phyloP scores from a whole-genome alignment of 208 protist species.

The Polymyxa betae region DNA sequence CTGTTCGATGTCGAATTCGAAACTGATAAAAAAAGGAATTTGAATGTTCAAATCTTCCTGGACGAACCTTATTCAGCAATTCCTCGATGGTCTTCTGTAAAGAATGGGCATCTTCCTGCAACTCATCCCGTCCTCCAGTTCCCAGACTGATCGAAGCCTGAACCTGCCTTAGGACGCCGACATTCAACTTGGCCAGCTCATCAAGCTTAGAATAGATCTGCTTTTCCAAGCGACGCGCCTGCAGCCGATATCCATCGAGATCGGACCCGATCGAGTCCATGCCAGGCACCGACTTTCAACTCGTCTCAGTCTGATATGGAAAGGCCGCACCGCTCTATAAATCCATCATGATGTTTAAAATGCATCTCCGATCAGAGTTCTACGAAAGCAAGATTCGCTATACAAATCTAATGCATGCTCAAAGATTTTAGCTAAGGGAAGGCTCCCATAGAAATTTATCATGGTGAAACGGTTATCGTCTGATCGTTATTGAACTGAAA shows the following conservation, averaged over 20 bases:
- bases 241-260: neutral
- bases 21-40: neutral
- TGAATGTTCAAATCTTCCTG: neutral
- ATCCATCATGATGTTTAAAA: no score
- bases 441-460: no score
- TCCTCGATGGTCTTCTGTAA: neutral
- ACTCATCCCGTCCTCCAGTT: neutral
- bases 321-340: no score
- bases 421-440: no score
- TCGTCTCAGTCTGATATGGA: no score
- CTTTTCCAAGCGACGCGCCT: slow-evolving; percentile 19
- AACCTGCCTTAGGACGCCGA: neutral
- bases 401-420: no score
- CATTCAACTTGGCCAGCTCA: neutral
- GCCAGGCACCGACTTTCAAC: neutral
- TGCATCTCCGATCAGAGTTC: no score
- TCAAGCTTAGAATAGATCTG: slow-evolving; percentile 35
- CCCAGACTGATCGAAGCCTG: neutral
- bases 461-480: no score
- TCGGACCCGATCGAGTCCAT: neutral
- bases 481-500: no score
- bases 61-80: slow-evolving; percentile 20
- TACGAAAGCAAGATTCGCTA: no score
- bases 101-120: neutral
- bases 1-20: no score